A percentile compares a stretch with the other conserved stretches of the same genome.
phyloP scores from a whole-genome alignment of 768 basidiomycete genomes.

The Tulasnella sp. region DNA sequence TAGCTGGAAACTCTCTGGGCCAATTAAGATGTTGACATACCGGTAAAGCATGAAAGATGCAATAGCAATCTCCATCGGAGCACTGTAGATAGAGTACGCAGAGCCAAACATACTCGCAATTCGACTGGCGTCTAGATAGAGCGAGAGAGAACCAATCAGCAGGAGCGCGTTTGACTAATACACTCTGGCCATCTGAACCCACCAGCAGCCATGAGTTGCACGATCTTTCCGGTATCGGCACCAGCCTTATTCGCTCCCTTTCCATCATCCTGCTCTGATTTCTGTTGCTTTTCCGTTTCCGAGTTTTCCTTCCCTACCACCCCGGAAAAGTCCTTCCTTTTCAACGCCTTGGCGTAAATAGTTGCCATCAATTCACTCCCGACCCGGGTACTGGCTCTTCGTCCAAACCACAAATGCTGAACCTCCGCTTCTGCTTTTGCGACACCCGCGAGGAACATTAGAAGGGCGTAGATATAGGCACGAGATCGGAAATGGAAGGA shows the following conservation, averaged over 20 bases:
- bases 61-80: conserved; percentile 70
- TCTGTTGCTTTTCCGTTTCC: conserved; percentile 8
- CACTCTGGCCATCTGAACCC: neutral
- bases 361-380: conserved; percentile 74
- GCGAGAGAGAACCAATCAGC: neutral
- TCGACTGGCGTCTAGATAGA: conserved; percentile 24
- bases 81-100: conserved; percentile 55
- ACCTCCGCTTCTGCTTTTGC: conserved; percentile 41
- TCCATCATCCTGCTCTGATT: conserved; percentile 23
- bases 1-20: too few species aligned
- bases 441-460: conserved; percentile 58
- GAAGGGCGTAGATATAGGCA: conserved; percentile 72
- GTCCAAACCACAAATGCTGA: conserved; percentile 52
- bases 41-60: conserved; percentile 69
- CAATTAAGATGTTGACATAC: conserved; percentile 37
- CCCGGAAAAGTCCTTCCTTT: conserved; percentile 76
- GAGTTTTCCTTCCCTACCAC: conserved; percentile 45
- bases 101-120: conserved; percentile 48
- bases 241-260: conserved; percentile 39
- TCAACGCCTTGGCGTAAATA: conserved; percentile 82
- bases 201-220: conserved; percentile 66
- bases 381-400: conserved; percentile 65
- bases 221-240: conserved; percentile 83
- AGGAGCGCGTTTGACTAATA: conserved; percentile 46
- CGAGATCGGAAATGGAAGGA: conserved; percentile 39